A percentile compares a stretch with the other conserved stretches of the same genome.
Conservation (phyloP, 2,329 filamentous ascomycete genomes). For the Diaporthe amygdali region DNA sequence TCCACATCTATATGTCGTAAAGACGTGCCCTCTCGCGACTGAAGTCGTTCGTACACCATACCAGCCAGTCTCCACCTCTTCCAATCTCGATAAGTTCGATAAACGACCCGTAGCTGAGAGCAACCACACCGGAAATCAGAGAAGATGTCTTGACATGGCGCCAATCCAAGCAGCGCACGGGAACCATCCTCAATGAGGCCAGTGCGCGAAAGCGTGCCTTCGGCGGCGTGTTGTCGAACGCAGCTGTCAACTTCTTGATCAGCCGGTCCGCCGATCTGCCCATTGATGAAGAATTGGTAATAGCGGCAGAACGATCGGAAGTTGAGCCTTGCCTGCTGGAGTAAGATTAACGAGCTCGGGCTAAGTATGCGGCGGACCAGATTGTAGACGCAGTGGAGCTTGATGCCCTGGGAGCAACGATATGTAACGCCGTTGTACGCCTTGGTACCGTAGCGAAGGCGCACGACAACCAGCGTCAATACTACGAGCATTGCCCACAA, state of each 20-base stretch:
- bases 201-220: background rate
- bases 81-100: background rate
- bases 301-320: background rate
- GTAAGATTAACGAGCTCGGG: background rate
- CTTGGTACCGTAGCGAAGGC: too few relatives aligned
- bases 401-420: background rate
- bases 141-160: background rate
- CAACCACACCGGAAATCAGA: background rate
- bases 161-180: background rate
- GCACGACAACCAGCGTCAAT: too few relatives aligned
- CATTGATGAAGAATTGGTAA: background rate
- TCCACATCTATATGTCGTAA: background rate
- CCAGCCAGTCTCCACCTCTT: background rate
- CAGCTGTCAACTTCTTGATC: background rate
- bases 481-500: rapidly evolving
- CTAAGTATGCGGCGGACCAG: background rate
- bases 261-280: rapidly evolving
- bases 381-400: background rate
- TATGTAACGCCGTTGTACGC: background rate
- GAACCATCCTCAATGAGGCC: background rate
- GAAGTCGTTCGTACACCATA: background rate
- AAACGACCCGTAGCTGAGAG: background rate
- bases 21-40: too few relatives aligned
- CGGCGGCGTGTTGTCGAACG: background rate
- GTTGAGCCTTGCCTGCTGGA: background rate